Evolutionary conservation across 768 basidiomycete genomes (phyloP).

Genomic region (Boletus barrowsii): DNA sequence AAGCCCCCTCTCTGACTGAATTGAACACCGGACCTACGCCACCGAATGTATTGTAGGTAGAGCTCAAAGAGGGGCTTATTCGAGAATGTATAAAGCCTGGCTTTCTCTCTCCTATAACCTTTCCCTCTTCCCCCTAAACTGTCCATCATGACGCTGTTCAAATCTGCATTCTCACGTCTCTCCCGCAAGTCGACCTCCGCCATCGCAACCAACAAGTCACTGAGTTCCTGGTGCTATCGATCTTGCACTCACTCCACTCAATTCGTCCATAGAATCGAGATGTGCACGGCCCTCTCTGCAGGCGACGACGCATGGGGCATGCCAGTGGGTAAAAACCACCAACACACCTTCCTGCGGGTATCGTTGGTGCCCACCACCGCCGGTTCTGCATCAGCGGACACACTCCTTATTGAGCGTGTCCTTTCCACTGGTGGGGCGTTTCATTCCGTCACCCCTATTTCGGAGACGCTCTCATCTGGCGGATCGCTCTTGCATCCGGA

Average conservation of each 20-base stretch:
- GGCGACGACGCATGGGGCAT: background rate
- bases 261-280: constrained; percentile 9
- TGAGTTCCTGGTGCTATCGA: constrained; percentile 1
- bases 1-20: too few relatives aligned
- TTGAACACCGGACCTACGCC: too few relatives aligned
- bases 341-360: too few relatives aligned
- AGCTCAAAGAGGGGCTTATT: background rate
- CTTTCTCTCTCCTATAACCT: background rate
- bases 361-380: too few relatives aligned
- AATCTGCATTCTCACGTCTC: background rate
- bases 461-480: too few relatives aligned
- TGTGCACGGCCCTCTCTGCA: constrained; percentile 5
- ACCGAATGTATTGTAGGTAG: too few relatives aligned
- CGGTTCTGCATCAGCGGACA: too few relatives aligned
- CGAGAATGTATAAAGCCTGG: background rate
- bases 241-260: background rate
- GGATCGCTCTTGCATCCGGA: too few relatives aligned
- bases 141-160: background rate
- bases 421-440: too few relatives aligned
- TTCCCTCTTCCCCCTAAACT: too few relatives aligned
- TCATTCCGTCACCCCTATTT: too few relatives aligned
- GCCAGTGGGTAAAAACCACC: background rate
- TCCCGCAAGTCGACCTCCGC: constrained; percentile 1
- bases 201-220: background rate
- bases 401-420: too few relatives aligned